Conservation (phyloP, 1,284 basidiomycete genomes). For the Sanghuangporus weigelae region DNA sequence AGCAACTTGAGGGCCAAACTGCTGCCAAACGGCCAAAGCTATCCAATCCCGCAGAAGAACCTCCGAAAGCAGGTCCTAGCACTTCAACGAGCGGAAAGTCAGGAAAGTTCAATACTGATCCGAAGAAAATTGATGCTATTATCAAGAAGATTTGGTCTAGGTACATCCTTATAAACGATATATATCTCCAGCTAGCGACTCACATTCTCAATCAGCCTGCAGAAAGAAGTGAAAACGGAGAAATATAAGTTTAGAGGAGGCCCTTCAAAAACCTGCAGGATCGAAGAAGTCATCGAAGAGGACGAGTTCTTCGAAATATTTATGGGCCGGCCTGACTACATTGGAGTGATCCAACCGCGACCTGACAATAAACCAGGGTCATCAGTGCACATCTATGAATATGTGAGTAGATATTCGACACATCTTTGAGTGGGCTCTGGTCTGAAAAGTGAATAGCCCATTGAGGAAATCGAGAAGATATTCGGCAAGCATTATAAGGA, state of each 20-base stretch:
- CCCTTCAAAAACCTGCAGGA: slow-evolving; percentile 30
- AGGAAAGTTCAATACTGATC: slow-evolving; percentile 29
- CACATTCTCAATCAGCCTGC: slow-evolving; percentile 26
- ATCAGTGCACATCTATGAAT: slow-evolving; percentile 33
- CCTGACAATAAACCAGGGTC: slow-evolving; percentile 34
- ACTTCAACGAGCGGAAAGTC: slow-evolving; percentile 21
- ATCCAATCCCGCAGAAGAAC: slow-evolving; percentile 13
- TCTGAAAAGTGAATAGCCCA: slow-evolving; percentile 16
- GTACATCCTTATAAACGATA: slow-evolving; percentile 12
- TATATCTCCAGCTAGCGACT: neutral
- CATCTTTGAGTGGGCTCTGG: neutral
- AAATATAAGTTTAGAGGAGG: slow-evolving; percentile 36
- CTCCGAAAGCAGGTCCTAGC: slow-evolving; percentile 17
- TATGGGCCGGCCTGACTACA: slow-evolving; percentile 26
- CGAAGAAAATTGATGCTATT: slow-evolving; percentile 36
- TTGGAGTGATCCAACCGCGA: slow-evolving; percentile 30
- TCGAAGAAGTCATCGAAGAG: slow-evolving; percentile 33
- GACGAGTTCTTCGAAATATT: slow-evolving; percentile 35
- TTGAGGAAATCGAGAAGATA: slow-evolving; percentile 25
- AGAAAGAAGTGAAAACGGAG: slow-evolving; percentile 39
- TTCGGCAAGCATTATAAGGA: slow-evolving; percentile 33
- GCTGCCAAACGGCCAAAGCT: slow-evolving; percentile 29
- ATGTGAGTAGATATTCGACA: slow-evolving; percentile 23
- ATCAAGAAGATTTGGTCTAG: slow-evolving; percentile 32
- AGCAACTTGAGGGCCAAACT: slow-evolving; percentile 29